Evolutionary conservation across 2,329 filamentous ascomycete genomes (phyloP).

Genomic region (Penicillium sp.): DNA sequence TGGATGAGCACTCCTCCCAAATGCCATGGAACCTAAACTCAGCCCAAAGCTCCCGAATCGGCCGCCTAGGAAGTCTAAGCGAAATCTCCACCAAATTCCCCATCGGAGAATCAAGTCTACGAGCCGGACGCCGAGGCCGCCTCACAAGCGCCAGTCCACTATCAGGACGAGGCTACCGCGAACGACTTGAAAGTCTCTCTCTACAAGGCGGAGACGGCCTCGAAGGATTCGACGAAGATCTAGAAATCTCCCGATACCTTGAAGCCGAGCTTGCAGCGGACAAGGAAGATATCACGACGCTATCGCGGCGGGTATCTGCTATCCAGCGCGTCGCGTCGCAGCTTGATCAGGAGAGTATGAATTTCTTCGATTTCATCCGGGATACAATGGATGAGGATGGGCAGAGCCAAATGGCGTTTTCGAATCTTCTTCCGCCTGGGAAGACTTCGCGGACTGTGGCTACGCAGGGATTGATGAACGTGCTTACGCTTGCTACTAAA

Average conservation of each 20-base stretch:
- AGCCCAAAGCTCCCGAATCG: conserved; percentile 51
- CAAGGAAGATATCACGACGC: conserved; percentile 32
- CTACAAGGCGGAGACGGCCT: conserved; percentile 21
- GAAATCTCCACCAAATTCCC: conserved; percentile 27
- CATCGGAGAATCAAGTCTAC: conserved; percentile 15
- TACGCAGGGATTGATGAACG: conserved; percentile 74
- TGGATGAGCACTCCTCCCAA: conserved; percentile 65
- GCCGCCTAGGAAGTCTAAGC: conserved; percentile 35
- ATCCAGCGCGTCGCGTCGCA: conserved; percentile 35
- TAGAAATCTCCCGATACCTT: conserved; percentile 35
- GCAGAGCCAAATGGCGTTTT: conserved; percentile 58
- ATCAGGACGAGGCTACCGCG: conserved; percentile 49
- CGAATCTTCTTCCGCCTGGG: conserved; percentile 63
- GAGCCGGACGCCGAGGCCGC: conserved; percentile 42
- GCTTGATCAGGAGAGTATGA: conserved; percentile 60
- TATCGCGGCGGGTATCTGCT: conserved; percentile 30
- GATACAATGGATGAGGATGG: conserved; percentile 17
- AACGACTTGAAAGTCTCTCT: conserved; percentile 27
- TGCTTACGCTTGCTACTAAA: conserved; percentile 69
- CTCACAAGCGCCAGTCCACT: conserved; percentile 63
- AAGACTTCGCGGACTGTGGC: conserved; percentile 61
- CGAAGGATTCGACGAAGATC: conserved; percentile 8
- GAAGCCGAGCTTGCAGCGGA: conserved; percentile 33
- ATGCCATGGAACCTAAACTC: conserved; percentile 70
- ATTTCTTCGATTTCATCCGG: conserved; percentile 63